Evolutionary conservation across 352 stramenopile genomes (phyloP), one percentile per base, ranked within the genome.

Genomic region (Phytophthora multivora): DNA sequence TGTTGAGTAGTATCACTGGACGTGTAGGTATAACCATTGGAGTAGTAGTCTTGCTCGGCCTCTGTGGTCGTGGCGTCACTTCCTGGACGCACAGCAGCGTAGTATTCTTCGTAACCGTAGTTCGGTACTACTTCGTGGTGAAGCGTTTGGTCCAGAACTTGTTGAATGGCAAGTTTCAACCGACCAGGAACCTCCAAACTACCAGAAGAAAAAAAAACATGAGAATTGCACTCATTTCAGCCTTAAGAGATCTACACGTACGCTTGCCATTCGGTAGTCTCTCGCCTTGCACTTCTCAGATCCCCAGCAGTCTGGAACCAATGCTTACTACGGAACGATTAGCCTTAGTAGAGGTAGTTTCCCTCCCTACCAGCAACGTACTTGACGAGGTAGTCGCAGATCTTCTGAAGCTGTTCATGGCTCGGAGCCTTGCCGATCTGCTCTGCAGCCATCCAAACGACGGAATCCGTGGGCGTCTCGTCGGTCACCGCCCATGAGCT

Each of bases 291-390:
- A 12, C 66, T 73, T 8, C 80, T 79, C 23, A 90, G 53, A 45
- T 90, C 80, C 0, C 69, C 73, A 5, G 78, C 80, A 0, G 75
- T 87, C 56, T 88, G 80, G 45, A 90, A 87, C 80, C 80, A 90
- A 51, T 90, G 68, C 33, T 81, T 86, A 40, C 79, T 90, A 40
- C 42, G 41, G 25, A 52, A 15, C 62, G 28, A 3, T n/a, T n/a
- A n/a, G n/a, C n/a, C n/a, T 53, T 55, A 56, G 35, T 51, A 62
- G n/a, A 13, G 13, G 12, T 1, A 13, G 12, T 4, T 30, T 33
- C 4, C 10, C 28, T 33, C 4, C 10, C 28, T 4, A 33, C 28
- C 10, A 33, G 28, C 12, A 33, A 33, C 28, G 40, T 63, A 90
- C 80, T 69, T 83, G 61, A 86, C 61, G 23, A 90, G 62, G 36